Evolutionary conservation across 1,284 basidiomycete genomes (phyloP), one percentile per base, ranked within the genome.

Genomic region (Boletus hoseneyae): DNA sequence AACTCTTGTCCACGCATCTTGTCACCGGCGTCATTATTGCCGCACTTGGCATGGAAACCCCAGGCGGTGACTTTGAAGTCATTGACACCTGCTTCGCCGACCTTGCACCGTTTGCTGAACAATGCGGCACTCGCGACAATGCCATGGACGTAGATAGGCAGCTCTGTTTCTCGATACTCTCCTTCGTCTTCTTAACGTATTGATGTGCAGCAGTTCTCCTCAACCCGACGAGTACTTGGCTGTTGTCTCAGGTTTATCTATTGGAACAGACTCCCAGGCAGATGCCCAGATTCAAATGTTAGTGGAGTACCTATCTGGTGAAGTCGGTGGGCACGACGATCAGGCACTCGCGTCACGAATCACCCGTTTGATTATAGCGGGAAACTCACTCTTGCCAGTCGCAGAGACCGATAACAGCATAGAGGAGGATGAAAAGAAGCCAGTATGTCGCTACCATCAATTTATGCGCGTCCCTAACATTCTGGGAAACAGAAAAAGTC

Each of bases 1-100:
- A 66, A 45, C 68, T 83, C 49, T 68, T 54, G 56, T 73, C 67
- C 37, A 81, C 76, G 42, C 69, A 77, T 32, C 74, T 97, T 10
- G 91, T 97, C 1, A 97, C 94, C 1, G 93, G 94, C 1, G 84
- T 97, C 15, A 93, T 98, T 50, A 78, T 94, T 51, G 93, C 88
- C 23, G 93, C 83, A 0, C 76, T 99, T 10, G 96, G 96, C 3
- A 83, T 88, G 60, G 97, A 99, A 67, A 97, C 90, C 0, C 75
- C 82, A 1, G 77, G 77, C 19, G 96, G 97, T 7, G 93, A 97
- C 56, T 98, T 99, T 60, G 90, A 97, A 63, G 94, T 97, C 4
- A 78, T 90, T n/a, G 96, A 98, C 67, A 69, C 91, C 5, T 93
- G 92, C 68, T 91, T 82, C 62, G 80, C 94, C 3, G 94, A 87